Conservation (phyloP, 129 eudicot genomes). For the Pittosporum tobira region DNA sequence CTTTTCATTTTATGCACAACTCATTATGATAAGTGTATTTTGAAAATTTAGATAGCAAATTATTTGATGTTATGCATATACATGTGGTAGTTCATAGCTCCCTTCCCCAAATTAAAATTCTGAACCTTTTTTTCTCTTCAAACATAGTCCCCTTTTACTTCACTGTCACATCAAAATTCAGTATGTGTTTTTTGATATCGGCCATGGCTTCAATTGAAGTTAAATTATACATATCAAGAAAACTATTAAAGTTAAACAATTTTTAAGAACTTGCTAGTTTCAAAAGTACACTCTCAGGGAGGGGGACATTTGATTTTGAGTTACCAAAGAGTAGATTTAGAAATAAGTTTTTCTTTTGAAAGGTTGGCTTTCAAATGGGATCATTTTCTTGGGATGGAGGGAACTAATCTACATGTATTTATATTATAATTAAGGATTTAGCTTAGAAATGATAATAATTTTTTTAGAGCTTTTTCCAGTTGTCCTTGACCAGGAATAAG, state of each 20-base stretch:
- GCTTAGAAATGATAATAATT: neutral
- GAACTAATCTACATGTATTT: neutral
- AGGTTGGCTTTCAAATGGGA: neutral
- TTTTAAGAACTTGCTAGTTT: too few species aligned
- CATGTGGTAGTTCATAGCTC: too few species aligned
- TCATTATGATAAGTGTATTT: neutral
- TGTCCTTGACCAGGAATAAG: slow-evolving; percentile 19
- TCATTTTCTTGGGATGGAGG: neutral
- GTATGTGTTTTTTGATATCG: too few species aligned
- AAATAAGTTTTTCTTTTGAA: too few species aligned
- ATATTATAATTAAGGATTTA: neutral
- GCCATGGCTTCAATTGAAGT: too few species aligned
- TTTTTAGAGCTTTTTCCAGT: neutral
- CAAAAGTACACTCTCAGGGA: too few species aligned
- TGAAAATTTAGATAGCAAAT: neutral
- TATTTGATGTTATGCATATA: neutral
- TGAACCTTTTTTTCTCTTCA: neutral
- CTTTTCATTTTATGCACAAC: too few species aligned
- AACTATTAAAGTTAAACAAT: too few species aligned
- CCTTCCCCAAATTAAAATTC: neutral
- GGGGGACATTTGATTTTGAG: too few species aligned
- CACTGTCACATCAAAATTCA: neutral
- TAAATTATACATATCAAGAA: too few species aligned
- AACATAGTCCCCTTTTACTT: neutral
- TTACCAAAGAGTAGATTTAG: neutral